Percentiles rank a stretch among this genome's conserved stretches.
These are phyloP conservation scores for Talaromyces sp. DNA, from an alignment of 2,329 filamentous ascomycete genomes.

Conservation along the genomic window DNA sequence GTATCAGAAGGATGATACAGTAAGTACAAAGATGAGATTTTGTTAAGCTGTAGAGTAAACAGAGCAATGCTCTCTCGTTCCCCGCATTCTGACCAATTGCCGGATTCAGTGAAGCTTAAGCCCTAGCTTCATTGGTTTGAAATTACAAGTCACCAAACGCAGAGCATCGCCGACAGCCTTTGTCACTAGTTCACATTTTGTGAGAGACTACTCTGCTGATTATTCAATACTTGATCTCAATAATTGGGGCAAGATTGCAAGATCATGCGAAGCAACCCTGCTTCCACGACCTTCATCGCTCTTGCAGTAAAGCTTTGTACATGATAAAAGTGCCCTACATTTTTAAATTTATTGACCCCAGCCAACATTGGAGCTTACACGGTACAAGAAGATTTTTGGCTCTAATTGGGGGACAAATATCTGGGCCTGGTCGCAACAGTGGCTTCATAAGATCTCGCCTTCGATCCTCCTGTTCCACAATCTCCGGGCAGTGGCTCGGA, in stretches of 20 bases:
- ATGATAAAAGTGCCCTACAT: too few species aligned
- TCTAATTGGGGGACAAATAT: not conserved
- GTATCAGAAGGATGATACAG: too few species aligned
- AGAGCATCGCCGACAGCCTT: not conserved
- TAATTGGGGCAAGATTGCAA: too few species aligned
- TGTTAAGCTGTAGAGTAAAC: not conserved
- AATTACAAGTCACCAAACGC: not conserved
- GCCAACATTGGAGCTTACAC: too few species aligned
- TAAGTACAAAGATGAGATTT: not conserved
- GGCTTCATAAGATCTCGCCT: not conserved
- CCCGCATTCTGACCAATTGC: not conserved
- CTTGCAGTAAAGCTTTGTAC: too few species aligned
- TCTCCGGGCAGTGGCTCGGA: not conserved
- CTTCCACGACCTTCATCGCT: too few species aligned
- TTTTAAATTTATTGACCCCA: too few species aligned
- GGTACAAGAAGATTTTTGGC: not conserved
- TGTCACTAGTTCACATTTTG: not conserved
- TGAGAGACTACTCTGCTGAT: not conserved
- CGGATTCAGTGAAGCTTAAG: not conserved
- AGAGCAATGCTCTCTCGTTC: not conserved
- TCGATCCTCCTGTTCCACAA: not conserved
- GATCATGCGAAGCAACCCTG: too few species aligned
- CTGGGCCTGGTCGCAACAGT: not conserved
- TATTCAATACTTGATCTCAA: too few species aligned
- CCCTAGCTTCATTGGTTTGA: not conserved